Evolutionary conservation across 129 eudicot genomes (phyloP), one percentile per base, ranked within the genome.

Genomic region (Flaveria ramosissima): DNA sequence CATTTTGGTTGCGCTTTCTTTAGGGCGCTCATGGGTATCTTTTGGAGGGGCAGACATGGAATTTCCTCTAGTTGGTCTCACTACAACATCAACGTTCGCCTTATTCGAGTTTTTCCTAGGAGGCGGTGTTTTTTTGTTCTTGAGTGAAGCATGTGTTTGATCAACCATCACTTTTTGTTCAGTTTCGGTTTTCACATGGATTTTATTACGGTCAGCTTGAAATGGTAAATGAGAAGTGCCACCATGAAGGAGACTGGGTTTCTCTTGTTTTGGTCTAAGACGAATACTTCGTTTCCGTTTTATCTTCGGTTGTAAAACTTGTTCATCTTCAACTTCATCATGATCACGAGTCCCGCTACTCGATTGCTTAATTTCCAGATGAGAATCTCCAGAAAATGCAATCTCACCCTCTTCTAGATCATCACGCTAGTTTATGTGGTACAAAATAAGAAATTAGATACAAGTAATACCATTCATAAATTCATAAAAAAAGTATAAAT

Each of bases 361-460:
- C 15, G 98, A 94, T 72, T 86, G 98, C 83, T 94, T 97, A 72
- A 83, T 73, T 52, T 91, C 96, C 90, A 82, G 32, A 42, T 74
- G 96, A 62, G 93, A 89, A 72, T 91, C 97, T 66, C 96, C 96
- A n/a, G 93, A 94, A 42, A 78, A 72, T 36, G 93, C 92, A 59
- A 91, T 94, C 84, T 94, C 99, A 9, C 99, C 99, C 81, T 94
- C 99, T 76, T 94, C 99, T 78, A 94, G 68, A 11, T 94, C 99
- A 74, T 91, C 96, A 68, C 80, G 76, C 99, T 94, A 83, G 68
- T 32, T 59, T 45, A 68, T 43, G 47, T 14, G 48, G 52, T 39
- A 8, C 26, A 20, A 51, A 14, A 56, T 41, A 64, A 39, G 1
- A 73, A 74, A 52, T 69, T 55, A 52, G 53, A 70, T 61, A 46